phyloP scores from a whole-genome alignment of 2,329 filamentous ascomycete genomes.

The Aureobasidium sp. region DNA sequence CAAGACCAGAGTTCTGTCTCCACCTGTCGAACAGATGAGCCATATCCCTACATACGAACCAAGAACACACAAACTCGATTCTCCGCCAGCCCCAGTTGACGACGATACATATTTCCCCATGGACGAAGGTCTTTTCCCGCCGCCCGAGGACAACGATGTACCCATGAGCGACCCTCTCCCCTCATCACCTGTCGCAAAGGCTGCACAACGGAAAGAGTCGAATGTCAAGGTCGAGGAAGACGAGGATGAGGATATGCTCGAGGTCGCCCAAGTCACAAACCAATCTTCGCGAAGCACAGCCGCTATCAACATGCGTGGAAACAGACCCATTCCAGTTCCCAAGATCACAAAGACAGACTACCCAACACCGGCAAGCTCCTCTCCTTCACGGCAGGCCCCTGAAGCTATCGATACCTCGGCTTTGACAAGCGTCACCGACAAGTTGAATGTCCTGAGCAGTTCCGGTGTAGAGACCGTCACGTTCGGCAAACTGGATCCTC shows the following conservation, averaged over 20 bases:
- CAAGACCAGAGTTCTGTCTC: conserved; percentile 72
- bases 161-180: conserved; percentile 78
- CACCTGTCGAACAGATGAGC: conserved; percentile 50
- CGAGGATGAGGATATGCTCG: conserved; percentile 76
- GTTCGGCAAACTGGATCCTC: conserved; percentile 72
- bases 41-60: conserved; percentile 20
- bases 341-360: conserved; percentile 62
- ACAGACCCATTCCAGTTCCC: conserved; percentile 55
- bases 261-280: conserved; percentile 68
- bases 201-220: conserved; percentile 37
- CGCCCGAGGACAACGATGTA: conserved; percentile 54
- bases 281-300: conserved; percentile 51
- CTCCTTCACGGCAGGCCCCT: conserved; percentile 54
- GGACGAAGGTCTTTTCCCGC: conserved; percentile 42
- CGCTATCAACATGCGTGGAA: conserved; percentile 78
- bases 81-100: conserved; percentile 2
- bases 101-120: conserved; percentile 16
- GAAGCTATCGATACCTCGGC: conserved; percentile 60
- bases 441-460: conserved; percentile 75
- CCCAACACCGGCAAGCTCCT: conserved; percentile 67
- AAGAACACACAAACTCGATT: conserved; percentile 3
- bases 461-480: conserved; percentile 53
- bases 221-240: conserved; percentile 56
- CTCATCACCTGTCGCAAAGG: conserved; percentile 61
- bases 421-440: conserved; percentile 82